Evolutionary conservation across 108 stramenopile genomes (phyloP).

Genomic region (Schizochytrium sp.): DNA sequence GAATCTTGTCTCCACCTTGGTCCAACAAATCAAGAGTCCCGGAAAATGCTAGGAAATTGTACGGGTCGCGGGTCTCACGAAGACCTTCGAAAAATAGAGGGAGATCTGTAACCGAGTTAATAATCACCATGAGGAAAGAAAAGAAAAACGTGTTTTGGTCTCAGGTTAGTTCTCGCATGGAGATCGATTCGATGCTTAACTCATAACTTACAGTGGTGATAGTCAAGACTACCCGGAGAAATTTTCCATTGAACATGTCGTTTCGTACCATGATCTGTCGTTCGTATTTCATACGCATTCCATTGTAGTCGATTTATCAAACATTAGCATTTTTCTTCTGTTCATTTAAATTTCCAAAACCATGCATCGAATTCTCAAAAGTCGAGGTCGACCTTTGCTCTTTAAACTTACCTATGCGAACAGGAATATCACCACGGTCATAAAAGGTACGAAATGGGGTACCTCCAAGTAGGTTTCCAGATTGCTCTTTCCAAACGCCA

Average conservation of each 20-base stretch:
- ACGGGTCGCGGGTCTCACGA: conserved; percentile 86
- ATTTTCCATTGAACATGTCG: conserved; percentile 86
- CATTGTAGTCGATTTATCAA: no score
- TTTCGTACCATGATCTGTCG: conserved; percentile 75
- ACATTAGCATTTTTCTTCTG: no score
- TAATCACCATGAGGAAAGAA: conserved; percentile 73
- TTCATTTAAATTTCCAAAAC: background rate
- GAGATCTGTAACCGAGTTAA: conserved; percentile 72
- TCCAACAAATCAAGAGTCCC: conserved; percentile 88
- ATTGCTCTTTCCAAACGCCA: conserved; percentile 36
- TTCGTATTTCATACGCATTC: no score
- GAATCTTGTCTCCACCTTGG: conserved; percentile 79
- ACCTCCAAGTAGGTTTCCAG: background rate
- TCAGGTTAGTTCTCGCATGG: conserved; percentile 83
- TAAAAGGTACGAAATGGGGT: conserved; percentile 80
- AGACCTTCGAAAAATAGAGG: conserved; percentile 90
- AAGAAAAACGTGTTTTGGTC: conserved; percentile 77
- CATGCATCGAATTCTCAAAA: background rate
- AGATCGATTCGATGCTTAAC: conserved; percentile 64
- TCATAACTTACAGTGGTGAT: conserved; percentile 57
- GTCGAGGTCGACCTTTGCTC: background rate
- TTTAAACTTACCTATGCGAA: conserved; percentile 76
- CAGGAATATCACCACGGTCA: conserved; percentile 87
- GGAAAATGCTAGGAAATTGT: conserved; percentile 86
- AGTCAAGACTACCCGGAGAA: conserved; percentile 30